Percentiles rank a stretch among this genome's conserved stretches.
These are phyloP conservation scores for Drechslerella coelobrocha DNA, from an alignment of 2,329 filamentous ascomycete genomes.

Conservation along the genomic window DNA sequence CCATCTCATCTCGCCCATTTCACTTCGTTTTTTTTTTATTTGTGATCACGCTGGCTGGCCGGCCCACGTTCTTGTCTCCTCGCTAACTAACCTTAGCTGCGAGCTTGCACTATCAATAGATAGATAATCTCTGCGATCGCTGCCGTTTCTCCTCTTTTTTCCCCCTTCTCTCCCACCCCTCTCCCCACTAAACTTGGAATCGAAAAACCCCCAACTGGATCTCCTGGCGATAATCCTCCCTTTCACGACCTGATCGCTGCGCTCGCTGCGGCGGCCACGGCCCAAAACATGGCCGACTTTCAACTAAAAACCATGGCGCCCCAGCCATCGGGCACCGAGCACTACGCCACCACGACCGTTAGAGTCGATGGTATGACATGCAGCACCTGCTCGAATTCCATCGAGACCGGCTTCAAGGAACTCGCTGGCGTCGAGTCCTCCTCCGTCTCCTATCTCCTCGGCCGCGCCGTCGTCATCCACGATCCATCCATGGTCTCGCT, in stretches of 20 bases:
- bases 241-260: conserved; percentile 15
- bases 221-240: background rate
- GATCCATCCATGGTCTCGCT: conserved; percentile 62
- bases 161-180: too few species aligned
- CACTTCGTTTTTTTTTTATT: background rate
- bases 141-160: background rate
- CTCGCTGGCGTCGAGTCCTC: conserved; percentile 82
- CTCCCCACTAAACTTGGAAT: too few species aligned
- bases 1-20: background rate
- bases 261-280: conserved; percentile 11
- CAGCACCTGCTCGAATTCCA: conserved; percentile 83
- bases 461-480: conserved; percentile 87
- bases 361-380: conserved; percentile 95
- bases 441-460: conserved; percentile 91
- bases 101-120: too few species aligned
- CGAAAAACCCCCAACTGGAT: background rate
- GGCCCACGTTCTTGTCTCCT: background rate
- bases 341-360: conserved; percentile 75
- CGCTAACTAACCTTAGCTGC: too few species aligned
- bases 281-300: conserved; percentile 33
- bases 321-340: conserved; percentile 22
- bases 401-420: conserved; percentile 80
- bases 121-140: background rate
- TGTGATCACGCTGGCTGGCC: background rate
- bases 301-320: conserved; percentile 47